A percentile compares a stretch with the other conserved stretches of the same genome.
phyloP scores from a whole-genome alignment of 208 protist species.

The Acanthamoeba triangularis region DNA sequence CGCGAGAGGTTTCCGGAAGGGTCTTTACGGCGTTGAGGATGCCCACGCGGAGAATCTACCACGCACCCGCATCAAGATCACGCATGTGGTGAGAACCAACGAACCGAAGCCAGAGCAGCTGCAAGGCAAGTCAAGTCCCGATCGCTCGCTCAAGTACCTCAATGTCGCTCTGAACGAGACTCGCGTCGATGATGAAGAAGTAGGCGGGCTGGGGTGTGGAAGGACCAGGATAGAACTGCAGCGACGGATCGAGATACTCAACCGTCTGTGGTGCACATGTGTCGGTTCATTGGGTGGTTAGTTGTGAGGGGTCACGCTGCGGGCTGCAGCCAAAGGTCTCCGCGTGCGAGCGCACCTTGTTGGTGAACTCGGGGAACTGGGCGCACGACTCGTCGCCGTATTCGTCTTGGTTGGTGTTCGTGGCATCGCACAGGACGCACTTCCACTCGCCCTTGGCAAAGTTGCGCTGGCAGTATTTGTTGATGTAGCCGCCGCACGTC shows the following conservation, averaged over 20 bases:
- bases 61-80: neutral
- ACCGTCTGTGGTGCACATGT: neutral
- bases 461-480: conserved; percentile 44
- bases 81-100: neutral
- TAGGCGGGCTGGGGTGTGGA: neutral
- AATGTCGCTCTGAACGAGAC: conserved; percentile 38
- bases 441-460: conserved; percentile 9
- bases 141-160: neutral
- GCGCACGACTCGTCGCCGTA: conserved; percentile 50
- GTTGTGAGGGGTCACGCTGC: neutral
- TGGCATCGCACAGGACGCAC: conserved; percentile 27
- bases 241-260: conserved; percentile 47
- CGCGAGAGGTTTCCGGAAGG: neutral
- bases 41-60: neutral
- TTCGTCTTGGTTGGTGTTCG: conserved; percentile 48
- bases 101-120: too few relatives aligned
- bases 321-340: too few relatives aligned
- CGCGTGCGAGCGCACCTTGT: neutral
- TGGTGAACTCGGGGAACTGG: conserved; percentile 58
- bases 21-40: conserved; percentile 44
- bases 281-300: neutral
- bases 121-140: too few relatives aligned
- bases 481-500: conserved; percentile 13
- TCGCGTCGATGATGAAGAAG: conserved; percentile 50
- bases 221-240: neutral